Base-by-base conservation (phyloP, 2,329 filamentous ascomycete species). In the Dactylellina leptospora region DNA sequence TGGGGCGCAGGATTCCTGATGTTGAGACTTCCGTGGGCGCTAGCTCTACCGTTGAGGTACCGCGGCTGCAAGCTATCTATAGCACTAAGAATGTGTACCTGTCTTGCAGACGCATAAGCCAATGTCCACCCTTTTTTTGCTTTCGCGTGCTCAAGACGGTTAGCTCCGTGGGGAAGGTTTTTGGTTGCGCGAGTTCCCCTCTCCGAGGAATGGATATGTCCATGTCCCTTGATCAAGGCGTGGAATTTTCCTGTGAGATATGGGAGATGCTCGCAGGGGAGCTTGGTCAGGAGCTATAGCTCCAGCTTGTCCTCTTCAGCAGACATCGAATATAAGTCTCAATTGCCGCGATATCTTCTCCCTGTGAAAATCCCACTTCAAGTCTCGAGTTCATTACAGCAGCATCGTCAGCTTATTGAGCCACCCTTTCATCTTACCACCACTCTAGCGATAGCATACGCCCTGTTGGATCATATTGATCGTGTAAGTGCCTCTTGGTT, bases 181-280 rank as follows among this genome's bases (percentile, higher is more conserved):
- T 33, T 13, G 40, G n/a, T 22, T 45, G 40, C 16, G 18, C n/a
- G n/a, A n/a, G n/a, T 18, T 18, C 40, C 40, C 18, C 22, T 8
- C 45, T 48, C 6, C 10, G 23, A 51, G 47, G 47, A 51, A 51
- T 51, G 47, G 44, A 48, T 48, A 18, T 27, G 38, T 5, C 30
- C 30, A 6, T 33, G 30, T 13, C 6, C 6, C 30, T 6, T 33
- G 6, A 44, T 8, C 38, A 10, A 9, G 22, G 40, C 40, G 10
- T 45, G 40, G 40, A 45, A 45, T 45, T 45, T 22, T 22, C 16
- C 40, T 18, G 11, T 45, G 40, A 45, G 16, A 42, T 18, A 20
- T 45, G 16, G 8, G 40, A 18, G 40, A 20, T 6, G 40, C 40
- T 40, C 13, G 36, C 36, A 9, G 10, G n/a, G n/a, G n/a, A n/a